These are phyloP conservation scores for Roridomyces roridus DNA, from an alignment of 768 basidiomycete genomes.

Conservation along the genomic window DNA sequence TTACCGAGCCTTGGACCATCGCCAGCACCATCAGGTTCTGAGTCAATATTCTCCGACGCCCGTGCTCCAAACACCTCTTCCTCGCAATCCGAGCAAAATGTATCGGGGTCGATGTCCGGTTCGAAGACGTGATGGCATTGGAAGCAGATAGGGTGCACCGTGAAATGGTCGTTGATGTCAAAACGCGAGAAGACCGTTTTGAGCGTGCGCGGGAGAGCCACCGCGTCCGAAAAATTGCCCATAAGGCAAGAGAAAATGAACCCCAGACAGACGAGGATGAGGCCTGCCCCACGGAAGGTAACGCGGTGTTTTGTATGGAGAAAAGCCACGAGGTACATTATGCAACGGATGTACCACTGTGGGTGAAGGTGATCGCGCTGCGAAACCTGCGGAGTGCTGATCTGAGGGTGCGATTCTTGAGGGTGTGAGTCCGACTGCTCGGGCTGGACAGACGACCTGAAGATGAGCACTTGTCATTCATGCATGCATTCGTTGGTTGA, in stretches of 20 bases:
- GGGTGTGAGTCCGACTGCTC: no score
- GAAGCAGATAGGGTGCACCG: not conserved
- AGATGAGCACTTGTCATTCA: no score
- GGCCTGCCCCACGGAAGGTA: not conserved
- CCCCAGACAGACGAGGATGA: not conserved
- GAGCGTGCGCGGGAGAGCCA: not conserved
- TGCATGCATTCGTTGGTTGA: no score
- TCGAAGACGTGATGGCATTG: not conserved
- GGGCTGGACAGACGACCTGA: no score
- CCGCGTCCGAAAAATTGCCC: not conserved
- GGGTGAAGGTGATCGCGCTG: not conserved
- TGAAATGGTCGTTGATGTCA: not conserved
- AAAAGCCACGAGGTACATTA: not conserved
- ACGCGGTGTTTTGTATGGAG: slow-evolving; percentile 1
- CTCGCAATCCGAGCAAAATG: slow-evolving; percentile 1
- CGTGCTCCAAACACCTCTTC: not conserved
- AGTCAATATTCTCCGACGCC: not conserved
- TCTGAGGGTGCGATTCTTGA: no score
- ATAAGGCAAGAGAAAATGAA: not conserved
- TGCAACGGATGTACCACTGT: not conserved
- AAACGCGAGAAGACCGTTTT: not conserved
- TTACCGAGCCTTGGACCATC: not conserved
- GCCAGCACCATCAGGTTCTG: not conserved
- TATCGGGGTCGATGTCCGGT: not conserved
- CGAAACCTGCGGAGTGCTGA: no score